These are phyloP conservation scores for Wickerhamiella cacticola DNA, from an alignment of 805 yeast species.

Conservation along the genomic window DNA sequence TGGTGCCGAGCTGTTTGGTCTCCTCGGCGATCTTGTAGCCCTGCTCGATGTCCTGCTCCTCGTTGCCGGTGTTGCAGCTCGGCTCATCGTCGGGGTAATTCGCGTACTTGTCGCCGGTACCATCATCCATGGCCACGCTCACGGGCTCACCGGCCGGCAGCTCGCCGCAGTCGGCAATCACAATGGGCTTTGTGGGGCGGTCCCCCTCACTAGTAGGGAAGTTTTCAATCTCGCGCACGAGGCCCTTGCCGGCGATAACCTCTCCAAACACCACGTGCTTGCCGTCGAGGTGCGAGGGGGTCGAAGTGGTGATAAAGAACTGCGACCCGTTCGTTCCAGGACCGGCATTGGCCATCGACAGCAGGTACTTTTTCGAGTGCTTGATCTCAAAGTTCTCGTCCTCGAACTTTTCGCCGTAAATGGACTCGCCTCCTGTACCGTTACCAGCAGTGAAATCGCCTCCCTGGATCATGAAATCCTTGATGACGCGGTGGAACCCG, in stretches of 20 bases:
- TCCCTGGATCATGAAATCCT: conserved; percentile 85
- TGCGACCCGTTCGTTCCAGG: conserved; percentile 98
- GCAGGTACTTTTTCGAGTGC: conserved; percentile 70
- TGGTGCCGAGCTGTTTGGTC: conserved; percentile 70
- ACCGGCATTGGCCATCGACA: conserved; percentile 97
- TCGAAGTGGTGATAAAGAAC: conserved; percentile 87
- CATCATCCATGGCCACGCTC: conserved; percentile 45
- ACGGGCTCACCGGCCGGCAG: conserved; percentile 39
- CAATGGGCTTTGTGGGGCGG: conserved; percentile 58
- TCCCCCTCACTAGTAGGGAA: conserved; percentile 53
- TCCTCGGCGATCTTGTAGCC: conserved; percentile 54
- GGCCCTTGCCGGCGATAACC: conserved; percentile 70
- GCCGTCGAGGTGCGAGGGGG: conserved; percentile 83
- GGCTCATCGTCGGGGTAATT: conserved; percentile 65
- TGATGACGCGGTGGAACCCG: conserved; percentile 82
- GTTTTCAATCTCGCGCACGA: conserved; percentile 68
- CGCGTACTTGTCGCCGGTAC: conserved; percentile 75
- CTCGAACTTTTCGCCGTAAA: conserved; percentile 58
- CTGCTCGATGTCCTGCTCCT: conserved; percentile 36
- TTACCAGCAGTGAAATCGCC: conserved; percentile 78
- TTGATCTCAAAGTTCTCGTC: conserved; percentile 66
- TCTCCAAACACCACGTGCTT: conserved; percentile 93
- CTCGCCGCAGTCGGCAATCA: conserved; percentile 68
- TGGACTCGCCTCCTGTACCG: conserved; percentile 87
- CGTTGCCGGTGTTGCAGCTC: conserved; percentile 38